Evolutionary conservation across 768 basidiomycete species (phyloP).

Genomic region (Megacollybia marginata): DNA sequence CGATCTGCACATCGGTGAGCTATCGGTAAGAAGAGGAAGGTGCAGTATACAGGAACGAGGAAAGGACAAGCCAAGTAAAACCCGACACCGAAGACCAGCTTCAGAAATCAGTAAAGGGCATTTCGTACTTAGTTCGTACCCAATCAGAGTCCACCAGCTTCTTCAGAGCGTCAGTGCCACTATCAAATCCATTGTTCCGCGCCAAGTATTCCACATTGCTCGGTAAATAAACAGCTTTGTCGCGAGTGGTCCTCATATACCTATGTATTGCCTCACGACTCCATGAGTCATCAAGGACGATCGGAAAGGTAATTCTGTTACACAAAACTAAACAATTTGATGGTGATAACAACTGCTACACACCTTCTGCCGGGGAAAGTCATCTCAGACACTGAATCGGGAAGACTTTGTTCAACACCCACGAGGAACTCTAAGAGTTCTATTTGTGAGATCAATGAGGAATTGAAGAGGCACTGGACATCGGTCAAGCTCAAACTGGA

Average conservation of each 20-base stretch:
- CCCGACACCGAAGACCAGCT: constrained; percentile 58
- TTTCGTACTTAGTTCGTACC: constrained; percentile 22
- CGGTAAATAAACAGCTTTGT: constrained; percentile 58
- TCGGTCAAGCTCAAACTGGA: neutral
- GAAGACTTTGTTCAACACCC: constrained; percentile 28
- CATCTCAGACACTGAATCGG: constrained; percentile 29
- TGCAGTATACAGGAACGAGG: constrained; percentile 41
- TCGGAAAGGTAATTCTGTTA: constrained; percentile 46
- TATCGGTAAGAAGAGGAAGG: neutral
- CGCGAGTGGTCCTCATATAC: constrained; percentile 49
- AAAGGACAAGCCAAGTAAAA: constrained; percentile 64
- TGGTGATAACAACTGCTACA: neutral
- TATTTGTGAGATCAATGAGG: constrained; percentile 30
- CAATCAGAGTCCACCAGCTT: constrained; percentile 43
- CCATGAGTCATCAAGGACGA: constrained; percentile 56
- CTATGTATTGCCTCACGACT: constrained; percentile 44
- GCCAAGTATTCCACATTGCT: constrained; percentile 65
- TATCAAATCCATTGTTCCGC: constrained; percentile 48
- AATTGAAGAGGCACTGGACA: constrained; percentile 43
- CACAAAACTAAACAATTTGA: neutral
- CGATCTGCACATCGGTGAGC: constrained; percentile 30
- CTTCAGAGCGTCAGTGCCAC: constrained; percentile 33
- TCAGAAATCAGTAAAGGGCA: neutral
- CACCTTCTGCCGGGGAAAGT: constrained; percentile 36
- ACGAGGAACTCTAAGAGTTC: constrained; percentile 35